Conservation (phyloP, 2,329 filamentous ascomycete genomes). For the Colletotrichum sp. region DNA sequence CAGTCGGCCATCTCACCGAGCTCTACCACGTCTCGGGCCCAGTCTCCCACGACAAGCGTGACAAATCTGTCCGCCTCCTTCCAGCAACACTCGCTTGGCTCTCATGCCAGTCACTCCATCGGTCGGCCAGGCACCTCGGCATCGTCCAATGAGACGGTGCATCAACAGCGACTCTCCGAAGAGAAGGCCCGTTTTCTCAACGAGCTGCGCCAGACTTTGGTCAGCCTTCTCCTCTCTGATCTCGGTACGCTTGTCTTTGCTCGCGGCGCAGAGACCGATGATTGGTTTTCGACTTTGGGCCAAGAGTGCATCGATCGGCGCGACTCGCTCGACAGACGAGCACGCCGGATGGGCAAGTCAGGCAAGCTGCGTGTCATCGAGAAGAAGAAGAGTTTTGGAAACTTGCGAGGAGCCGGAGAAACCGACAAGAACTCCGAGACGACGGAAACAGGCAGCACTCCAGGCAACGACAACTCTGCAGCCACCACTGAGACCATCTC, state of each 20-base stretch:
- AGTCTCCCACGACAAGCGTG: conserved; percentile 67
- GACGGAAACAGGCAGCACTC: conserved; percentile 39
- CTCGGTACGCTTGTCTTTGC: conserved; percentile 85
- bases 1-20: conserved; percentile 70
- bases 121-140: conserved; percentile 69
- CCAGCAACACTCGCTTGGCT: conserved; percentile 47
- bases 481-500: conserved; percentile 44
- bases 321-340: conserved; percentile 57
- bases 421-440: conserved; percentile 40
- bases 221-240: conserved; percentile 86
- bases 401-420: conserved; percentile 60
- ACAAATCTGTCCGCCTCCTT: conserved; percentile 61
- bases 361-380: conserved; percentile 58
- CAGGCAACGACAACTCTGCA: conserved; percentile 45
- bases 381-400: conserved; percentile 73
- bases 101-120: conserved; percentile 52
- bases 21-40: conserved; percentile 62
- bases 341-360: conserved; percentile 41
- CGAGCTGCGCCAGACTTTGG: conserved; percentile 79
- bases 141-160: conserved; percentile 71
- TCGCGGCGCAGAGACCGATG: conserved; percentile 91
- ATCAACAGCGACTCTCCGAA: conserved; percentile 64
- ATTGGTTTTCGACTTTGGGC: conserved; percentile 77
- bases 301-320: conserved; percentile 70
- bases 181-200: conserved; percentile 81